Evolutionary conservation across 75 land plant genomes (phyloP).

Genomic region (Selaginella tamariscina): DNA sequence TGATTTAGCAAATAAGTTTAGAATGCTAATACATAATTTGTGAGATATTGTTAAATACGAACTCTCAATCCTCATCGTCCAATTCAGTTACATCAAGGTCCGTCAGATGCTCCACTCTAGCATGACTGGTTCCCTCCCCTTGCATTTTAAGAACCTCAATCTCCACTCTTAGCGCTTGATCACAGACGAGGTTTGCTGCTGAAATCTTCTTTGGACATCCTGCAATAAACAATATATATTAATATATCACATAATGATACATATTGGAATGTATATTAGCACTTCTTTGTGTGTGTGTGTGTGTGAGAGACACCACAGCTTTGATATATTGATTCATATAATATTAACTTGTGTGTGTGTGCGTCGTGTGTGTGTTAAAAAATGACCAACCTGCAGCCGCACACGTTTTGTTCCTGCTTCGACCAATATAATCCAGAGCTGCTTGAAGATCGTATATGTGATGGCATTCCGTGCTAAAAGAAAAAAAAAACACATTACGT

Average conservation of each 20-base stretch:
- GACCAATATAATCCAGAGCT: constrained; percentile 42
- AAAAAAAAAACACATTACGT: neutral
- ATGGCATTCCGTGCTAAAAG: constrained; percentile 60
- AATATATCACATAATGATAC: neutral
- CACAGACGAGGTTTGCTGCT: constrained; percentile 41
- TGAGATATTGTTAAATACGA: too few relatives aligned
- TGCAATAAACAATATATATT: constrained; percentile 14
- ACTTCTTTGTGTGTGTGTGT: neutral
- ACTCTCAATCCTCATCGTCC: too few relatives aligned
- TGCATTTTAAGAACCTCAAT: constrained; percentile 54
- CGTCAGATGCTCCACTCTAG: too few relatives aligned
- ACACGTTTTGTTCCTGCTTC: constrained; percentile 30
- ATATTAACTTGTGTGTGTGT: neutral
- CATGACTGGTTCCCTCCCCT: constrained; percentile 17
- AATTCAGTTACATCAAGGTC: constrained; percentile 36
- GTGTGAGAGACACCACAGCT: neutral
- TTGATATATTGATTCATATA: neutral
- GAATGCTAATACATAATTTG: too few relatives aligned
- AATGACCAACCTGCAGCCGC: constrained; percentile 58
- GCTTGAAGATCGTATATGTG: constrained; percentile 72
- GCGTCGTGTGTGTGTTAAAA: neutral
- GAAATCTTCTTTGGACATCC: constrained; percentile 58
- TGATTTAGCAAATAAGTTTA: too few relatives aligned
- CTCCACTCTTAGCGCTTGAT: constrained; percentile 47
- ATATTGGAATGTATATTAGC: neutral